phyloP scores from a whole-genome alignment of 129 eudicot species.

The Flaveria bidentis region DNA sequence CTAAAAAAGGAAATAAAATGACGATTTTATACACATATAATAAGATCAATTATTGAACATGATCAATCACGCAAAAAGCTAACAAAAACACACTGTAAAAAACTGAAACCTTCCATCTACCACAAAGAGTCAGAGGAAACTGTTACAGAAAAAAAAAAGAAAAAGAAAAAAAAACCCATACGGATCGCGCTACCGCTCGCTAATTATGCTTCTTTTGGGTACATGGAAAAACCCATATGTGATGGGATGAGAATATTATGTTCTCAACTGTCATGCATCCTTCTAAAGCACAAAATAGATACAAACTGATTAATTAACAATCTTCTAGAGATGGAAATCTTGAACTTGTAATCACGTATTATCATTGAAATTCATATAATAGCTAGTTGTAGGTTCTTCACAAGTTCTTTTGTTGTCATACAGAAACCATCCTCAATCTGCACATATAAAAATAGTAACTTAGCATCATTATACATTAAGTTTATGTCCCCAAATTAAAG shows the following conservation, averaged over 20 bases:
- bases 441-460: neutral
- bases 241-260: neutral
- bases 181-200: neutral
- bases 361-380: constrained; percentile 1
- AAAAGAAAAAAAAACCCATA: neutral
- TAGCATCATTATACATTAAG: neutral
- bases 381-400: constrained; percentile 28
- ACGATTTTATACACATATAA: neutral
- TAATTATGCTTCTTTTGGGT: neutral
- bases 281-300: neutral
- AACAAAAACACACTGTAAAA: neutral
- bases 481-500: neutral
- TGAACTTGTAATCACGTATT: neutral
- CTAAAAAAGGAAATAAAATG: neutral
- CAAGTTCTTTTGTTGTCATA: constrained; percentile 36
- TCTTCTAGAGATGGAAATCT: neutral
- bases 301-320: constrained; percentile 1
- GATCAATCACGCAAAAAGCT: constrained; percentile 24
- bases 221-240: constrained; percentile 6
- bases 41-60: constrained; percentile 16
- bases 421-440: constrained; percentile 35
- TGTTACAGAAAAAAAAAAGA: neutral
- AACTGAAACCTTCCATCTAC: neutral
- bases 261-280: constrained; percentile 16
- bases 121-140: neutral